These are phyloP conservation scores for Hypoxylon intermedium DNA, from an alignment of 495 filamentous ascomycete species.

Conservation along the genomic window DNA sequence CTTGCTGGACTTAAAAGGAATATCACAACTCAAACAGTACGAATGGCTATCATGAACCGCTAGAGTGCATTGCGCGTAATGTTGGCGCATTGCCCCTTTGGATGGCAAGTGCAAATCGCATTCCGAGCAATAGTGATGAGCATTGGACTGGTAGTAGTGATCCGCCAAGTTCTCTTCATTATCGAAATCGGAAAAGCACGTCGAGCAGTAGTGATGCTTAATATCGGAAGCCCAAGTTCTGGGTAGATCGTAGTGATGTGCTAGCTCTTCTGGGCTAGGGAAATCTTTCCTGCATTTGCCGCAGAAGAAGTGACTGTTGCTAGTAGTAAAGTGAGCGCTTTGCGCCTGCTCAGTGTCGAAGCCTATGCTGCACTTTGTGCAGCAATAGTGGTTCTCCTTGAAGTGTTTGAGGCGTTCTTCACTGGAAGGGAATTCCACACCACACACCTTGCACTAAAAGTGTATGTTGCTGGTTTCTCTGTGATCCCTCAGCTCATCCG, in stretches of 20 bases:
- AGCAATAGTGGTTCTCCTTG: constrained; percentile 5
- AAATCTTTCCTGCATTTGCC: constrained; percentile 3
- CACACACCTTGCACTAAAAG: constrained; percentile 24
- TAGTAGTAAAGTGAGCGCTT: neutral
- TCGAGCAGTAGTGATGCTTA: constrained; percentile 1
- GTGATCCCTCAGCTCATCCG: neutral
- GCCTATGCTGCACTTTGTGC: neutral
- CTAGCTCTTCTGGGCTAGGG: neutral
- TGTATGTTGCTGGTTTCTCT: neutral
- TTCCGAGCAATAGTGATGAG: neutral
- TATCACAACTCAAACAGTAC: neutral
- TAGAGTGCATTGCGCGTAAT: neutral
- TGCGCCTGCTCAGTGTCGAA: neutral
- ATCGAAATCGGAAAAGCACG: constrained; percentile 5
- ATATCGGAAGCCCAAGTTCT: neutral
- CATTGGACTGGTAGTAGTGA: constrained; percentile 1
- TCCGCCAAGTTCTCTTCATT: neutral
- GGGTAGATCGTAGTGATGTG: neutral
- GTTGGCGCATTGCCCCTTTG: neutral
- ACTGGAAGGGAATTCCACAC: constrained; percentile 12
- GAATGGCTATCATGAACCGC: neutral
- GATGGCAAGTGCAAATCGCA: neutral
- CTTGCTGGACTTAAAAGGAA: constrained; percentile 1
- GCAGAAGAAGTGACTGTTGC: constrained; percentile 3
- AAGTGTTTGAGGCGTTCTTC: neutral